Conservation (phyloP, 257 asterid genomes). For the Plantago ovata region DNA sequence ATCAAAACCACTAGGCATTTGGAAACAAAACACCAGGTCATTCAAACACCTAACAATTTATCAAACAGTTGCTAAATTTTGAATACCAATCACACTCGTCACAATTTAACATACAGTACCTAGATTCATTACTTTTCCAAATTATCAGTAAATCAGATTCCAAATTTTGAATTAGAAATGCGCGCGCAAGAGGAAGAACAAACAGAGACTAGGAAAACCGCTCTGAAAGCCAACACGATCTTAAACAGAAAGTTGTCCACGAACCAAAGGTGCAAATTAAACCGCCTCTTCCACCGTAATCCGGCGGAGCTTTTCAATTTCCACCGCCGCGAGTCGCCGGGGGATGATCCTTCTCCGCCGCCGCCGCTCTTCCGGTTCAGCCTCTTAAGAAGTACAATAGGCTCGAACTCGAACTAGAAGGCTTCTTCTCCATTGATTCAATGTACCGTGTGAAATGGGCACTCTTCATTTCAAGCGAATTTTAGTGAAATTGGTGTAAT, state of each 20-base stretch:
- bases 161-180: slow-evolving; percentile 31
- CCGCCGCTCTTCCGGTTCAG: slow-evolving; percentile 38
- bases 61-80: too few relatives aligned
- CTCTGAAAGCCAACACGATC: slow-evolving; percentile 53
- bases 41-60: too few relatives aligned
- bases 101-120: too few relatives aligned
- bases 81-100: too few relatives aligned
- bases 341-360: slow-evolving; percentile 2
- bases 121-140: too few relatives aligned
- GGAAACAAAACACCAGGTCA: too few relatives aligned
- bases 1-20: too few relatives aligned
- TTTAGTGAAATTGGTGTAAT: too few relatives aligned
- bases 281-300: slow-evolving; percentile 56
- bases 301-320: slow-evolving; percentile 49
- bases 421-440: slow-evolving; percentile 41
- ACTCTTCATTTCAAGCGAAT: too few relatives aligned
- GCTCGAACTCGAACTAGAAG: slow-evolving; percentile 23
- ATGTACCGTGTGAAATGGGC: too few relatives aligned
- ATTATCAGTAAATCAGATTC: too few relatives aligned
- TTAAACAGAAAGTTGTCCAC: slow-evolving; percentile 56
- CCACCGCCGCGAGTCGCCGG: slow-evolving; percentile 35
- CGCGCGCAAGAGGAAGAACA: slow-evolving; percentile 84
- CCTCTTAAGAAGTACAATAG: slow-evolving; percentile 43
- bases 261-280: slow-evolving; percentile 50
- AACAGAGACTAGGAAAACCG: slow-evolving; percentile 49